Base-by-base conservation (phyloP, 768 basidiomycete genomes). In the Pleurotus platypus region DNA sequence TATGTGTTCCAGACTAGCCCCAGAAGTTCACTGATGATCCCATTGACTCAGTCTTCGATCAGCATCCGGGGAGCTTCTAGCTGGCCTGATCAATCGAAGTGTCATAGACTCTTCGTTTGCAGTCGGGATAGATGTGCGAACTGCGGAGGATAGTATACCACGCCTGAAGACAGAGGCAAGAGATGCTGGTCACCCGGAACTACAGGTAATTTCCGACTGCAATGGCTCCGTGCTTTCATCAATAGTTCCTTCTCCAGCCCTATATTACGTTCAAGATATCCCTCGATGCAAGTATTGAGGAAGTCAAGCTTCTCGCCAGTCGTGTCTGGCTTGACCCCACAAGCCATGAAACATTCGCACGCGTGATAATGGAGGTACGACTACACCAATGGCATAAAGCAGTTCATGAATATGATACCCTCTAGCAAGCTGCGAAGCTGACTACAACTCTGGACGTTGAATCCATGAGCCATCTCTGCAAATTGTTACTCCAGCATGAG, bases 391-490 rank as follows among this genome's bases (percentile, higher is more conserved):
- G 30, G 37, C 55, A 50, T 11, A 22, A 20, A 6, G n/a, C 40
- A 20, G 16, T 5, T 43, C 16, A 40, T 49, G 38, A 38, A 50
- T 35, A 56, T 57, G 22, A 30, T 57, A 9, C 50, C 39, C n/a
- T 58, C 54, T 62, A 93, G 91, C 78, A 82, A 38, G 87, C 90
- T 63, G 69, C 73, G n/a, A 68, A 73, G 6, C 75, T 82, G 20
- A 74, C 80, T 7, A 72, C 72, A 26, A 70, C 78, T 16, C 71
- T 80, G 37, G 89, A 93, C 58, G 76, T 89, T 4, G 90, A 92
- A 66, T 70, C 82, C 13, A 72, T 92, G 42, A 83, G 90, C 51
- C 81, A 83, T 62, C 70, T 89, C n/a, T 90, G 86, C 67, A 85
- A 81, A 66, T 67, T 85, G 18, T 75, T 93, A 8, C 85, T 81